Evolutionary conservation across 768 basidiomycete genomes (phyloP), one percentile per base, ranked within the genome.

Genomic region (Sutorius australiensis): DNA sequence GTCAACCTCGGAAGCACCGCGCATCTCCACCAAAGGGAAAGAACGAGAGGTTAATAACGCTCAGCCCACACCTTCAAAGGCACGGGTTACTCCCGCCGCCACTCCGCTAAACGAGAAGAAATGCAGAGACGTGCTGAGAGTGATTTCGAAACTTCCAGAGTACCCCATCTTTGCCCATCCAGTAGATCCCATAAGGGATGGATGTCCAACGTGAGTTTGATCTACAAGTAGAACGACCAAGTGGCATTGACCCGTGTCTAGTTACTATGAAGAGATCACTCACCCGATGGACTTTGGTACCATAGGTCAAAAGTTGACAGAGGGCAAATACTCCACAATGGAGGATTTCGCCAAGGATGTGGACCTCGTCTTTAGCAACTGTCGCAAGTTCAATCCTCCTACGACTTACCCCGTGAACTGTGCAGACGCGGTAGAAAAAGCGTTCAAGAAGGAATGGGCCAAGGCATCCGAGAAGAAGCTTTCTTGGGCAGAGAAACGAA

Each of bases 201-300:
- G 90, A 17, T 95, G 89, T 67, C 93, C 95, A 43, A 94, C 92
- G 91, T 95, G 65, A 72, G 88, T 79, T 46, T 31, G 36, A 34
- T 39, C 38, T 48, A 37, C 44, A 3, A 12, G 31, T 41, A 33
- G 47, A 13, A 46, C 11, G 11, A 24, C 50, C 31, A 7, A 30
- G 19, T n/a, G 13, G 37, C 34, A 28, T 31, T 52, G 46, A 58
- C 36, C 40, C 55, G 16, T 31, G 16, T 61, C 39, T 47, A 97
- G 93, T 17, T 98, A 98, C 68, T 83, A 89, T 55, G 84, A 95
- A 5, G 95, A 98, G 71, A 95, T 98, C 64, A 72, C 81, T 54
- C 73, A 88, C 58, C 95, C 95, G 6, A 98, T 98, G 95, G 94
- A 98, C 71, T 84, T 98, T 48, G 82, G 82, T 9, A 95, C 95